Percentiles rank a stretch among this genome's conserved stretches.
phyloP scores from a whole-genome alignment of 2,329 filamentous ascomycete species.

The Zasmidium angulare region DNA sequence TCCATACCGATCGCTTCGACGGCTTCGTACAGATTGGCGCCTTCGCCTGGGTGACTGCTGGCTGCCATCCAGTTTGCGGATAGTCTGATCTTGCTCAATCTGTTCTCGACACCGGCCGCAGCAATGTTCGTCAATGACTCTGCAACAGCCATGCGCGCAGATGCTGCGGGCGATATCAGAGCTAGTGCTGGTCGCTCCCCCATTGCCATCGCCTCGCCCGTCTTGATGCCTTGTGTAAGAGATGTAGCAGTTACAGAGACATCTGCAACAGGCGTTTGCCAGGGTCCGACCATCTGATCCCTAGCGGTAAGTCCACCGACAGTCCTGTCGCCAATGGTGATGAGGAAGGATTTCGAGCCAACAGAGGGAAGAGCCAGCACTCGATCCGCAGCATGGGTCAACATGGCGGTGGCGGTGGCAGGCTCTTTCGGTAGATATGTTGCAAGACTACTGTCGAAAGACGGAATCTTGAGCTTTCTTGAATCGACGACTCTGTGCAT shows the following conservation, averaged over 20 bases:
- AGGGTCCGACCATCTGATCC: conserved; percentile 95
- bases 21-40: conserved; percentile 87
- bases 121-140: conserved; percentile 93
- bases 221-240: conserved; percentile 68
- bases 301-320: conserved; percentile 85
- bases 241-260: conserved; percentile 89
- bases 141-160: conserved; percentile 92
- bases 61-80: conserved; percentile 99
- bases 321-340: conserved; percentile 91
- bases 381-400: conserved; percentile 69
- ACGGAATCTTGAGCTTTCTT: conserved; percentile 64
- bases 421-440: conserved; percentile 62
- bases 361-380: conserved; percentile 85
- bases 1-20: conserved; percentile 92
- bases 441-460: conserved; percentile 74
- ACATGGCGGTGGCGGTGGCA: conserved; percentile 23
- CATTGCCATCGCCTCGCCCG: conserved; percentile 97
- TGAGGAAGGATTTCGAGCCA: conserved; percentile 95
- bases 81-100: conserved; percentile 76
- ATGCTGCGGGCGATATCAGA: conserved; percentile 84
- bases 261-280: conserved; percentile 92
- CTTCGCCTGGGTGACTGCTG: conserved; percentile 89
- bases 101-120: conserved; percentile 71
- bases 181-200: conserved; percentile 88
- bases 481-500: conserved; percentile 73